Conservation (phyloP, 2,329 filamentous ascomycete species). For the Pochonia chlamydosporia region DNA sequence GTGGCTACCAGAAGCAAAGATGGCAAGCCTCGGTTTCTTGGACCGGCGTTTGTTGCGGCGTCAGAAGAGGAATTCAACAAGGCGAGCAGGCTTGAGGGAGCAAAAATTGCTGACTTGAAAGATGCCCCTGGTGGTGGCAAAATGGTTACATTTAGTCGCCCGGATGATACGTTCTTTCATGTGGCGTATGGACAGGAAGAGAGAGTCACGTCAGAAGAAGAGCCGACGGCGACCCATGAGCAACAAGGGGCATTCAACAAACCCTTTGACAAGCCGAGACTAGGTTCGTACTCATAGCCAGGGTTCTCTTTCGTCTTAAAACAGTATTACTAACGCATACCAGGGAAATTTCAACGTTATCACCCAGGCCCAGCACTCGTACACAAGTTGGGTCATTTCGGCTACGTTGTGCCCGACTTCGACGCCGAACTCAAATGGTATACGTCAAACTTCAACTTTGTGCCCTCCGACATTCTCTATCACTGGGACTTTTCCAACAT, state of each 20-base stretch:
- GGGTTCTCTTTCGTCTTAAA: no score
- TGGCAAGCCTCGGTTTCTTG: not conserved
- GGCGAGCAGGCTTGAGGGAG: slow-evolving; percentile 6
- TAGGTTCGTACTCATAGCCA: slow-evolving; percentile 3
- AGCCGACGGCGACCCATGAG: slow-evolving; percentile 6
- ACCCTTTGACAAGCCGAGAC: slow-evolving; percentile 5
- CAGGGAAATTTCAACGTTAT: slow-evolving; percentile 26
- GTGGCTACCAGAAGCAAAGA: not conserved
- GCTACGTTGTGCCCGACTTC: slow-evolving; percentile 23
- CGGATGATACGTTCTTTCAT: slow-evolving; percentile 25
- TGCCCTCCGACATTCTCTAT: slow-evolving; percentile 26
- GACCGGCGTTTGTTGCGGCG: slow-evolving; percentile 12
- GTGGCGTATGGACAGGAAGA: slow-evolving; percentile 18
- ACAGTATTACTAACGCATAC: not conserved
- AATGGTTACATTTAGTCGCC: slow-evolving; percentile 24
- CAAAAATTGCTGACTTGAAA: not conserved
- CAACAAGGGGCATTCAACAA: slow-evolving; percentile 8
- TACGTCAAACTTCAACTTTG: slow-evolving; percentile 34
- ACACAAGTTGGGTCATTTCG: slow-evolving; percentile 35
- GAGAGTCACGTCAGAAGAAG: slow-evolving; percentile 7
- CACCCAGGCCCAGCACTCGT: slow-evolving; percentile 25
- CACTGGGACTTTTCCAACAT: slow-evolving; percentile 8
- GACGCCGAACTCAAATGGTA: slow-evolving; percentile 29
- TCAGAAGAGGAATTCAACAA: slow-evolving; percentile 14
- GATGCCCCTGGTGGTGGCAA: slow-evolving; percentile 27